Base-by-base conservation (phyloP, 139 green algal genomes). In the Yamagishiella unicocca region DNA sequence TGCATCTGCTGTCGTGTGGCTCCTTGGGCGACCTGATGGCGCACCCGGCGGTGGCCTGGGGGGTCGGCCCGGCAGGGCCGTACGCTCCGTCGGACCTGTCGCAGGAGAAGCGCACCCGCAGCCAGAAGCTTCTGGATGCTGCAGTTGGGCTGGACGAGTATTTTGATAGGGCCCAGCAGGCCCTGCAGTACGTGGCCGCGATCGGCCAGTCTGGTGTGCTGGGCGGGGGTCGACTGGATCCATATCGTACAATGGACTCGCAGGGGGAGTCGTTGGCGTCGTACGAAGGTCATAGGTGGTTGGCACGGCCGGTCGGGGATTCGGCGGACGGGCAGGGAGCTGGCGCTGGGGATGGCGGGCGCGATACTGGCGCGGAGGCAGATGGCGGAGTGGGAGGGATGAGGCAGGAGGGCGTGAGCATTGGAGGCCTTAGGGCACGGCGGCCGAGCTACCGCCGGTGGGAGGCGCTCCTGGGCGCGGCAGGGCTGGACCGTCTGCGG, bases 91-190 rank as follows among this genome's bases (percentile, higher is more conserved):
- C 24, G 1, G 76, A 84, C 46, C 54, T 84, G 42, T 43, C 25
- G 2, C 27, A 43, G 37, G 54, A 84, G 54, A 72, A 72, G 76
- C 76, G 76, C 2, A 43, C 40, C 22, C 76, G 76, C 31, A 33
- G 54, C 6, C 54, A 71, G 54, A 84, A 84, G 54, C 76, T 84
- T 24, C 76, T 84, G 53, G 76, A 84, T 19, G 76, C 76, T 7
- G 76, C 53, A 12, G 54, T 55, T 35, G 53, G 38, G 17, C 31
- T 55, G 10, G 76, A 84, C 22, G 76, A 84, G 37, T 71, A 19
- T 27, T 66, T 71, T 24, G 53, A 54, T 24, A 22, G 76, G 8
- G 54, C 58, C 29, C 0, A 12, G 76, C 24, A 71, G 76, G 76
- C 54, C 35, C 54, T 84, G 35, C 54, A 29, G 37, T 55, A 50